Evolutionary conservation across 306 rosid species (phyloP).

Genomic region (Cucurbita pepo): DNA sequence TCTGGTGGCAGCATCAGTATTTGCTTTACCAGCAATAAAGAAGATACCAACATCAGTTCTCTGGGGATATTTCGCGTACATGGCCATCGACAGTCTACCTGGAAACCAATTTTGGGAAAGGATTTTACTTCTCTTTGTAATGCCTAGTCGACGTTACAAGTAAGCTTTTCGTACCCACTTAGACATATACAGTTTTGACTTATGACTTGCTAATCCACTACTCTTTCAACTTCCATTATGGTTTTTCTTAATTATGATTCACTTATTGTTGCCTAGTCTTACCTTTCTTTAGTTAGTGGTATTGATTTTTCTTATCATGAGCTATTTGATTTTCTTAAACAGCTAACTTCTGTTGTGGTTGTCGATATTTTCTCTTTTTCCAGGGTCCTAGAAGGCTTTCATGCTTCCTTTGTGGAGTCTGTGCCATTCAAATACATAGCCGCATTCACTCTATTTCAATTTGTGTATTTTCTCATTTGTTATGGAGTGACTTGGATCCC

Average conservation of each 20-base stretch:
- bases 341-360: neutral
- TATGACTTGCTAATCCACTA: neutral
- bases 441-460: conserved; percentile 53
- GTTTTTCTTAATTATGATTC: neutral
- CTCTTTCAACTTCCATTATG: neutral
- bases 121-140: conserved; percentile 40
- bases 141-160: conserved; percentile 62
- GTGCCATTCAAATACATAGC: conserved; percentile 47
- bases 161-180: conserved; percentile 17
- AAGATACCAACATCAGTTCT: conserved; percentile 75
- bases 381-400: conserved; percentile 64
- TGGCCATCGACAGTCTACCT: conserved; percentile 94
- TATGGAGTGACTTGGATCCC: conserved; percentile 82
- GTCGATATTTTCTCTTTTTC: neutral
- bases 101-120: conserved; percentile 91
- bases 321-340: neutral
- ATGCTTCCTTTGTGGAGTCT: conserved; percentile 67
- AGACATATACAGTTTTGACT: neutral
- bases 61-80: conserved; percentile 87
- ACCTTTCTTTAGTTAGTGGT: neutral
- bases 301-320: neutral
- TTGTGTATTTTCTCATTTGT: conserved; percentile 50
- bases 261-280: neutral
- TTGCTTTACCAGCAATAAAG: conserved; percentile 55
- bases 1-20: conserved; percentile 59